Evolutionary conservation across 306 rosid genomes (phyloP), one percentile per base, ranked within the genome.

Genomic region (Fagus sylvatica): DNA sequence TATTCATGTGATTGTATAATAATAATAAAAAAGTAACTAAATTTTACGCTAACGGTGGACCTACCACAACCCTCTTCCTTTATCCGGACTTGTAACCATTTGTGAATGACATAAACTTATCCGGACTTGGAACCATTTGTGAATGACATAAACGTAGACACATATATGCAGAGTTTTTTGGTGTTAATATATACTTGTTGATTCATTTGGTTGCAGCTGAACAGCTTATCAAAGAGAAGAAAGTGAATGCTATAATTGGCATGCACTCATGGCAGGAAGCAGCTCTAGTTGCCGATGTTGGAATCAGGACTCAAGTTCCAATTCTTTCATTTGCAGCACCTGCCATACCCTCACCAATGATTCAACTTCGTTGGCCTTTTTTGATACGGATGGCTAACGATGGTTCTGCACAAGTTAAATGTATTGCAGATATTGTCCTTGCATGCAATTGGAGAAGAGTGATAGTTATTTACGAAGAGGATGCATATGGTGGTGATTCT

Each of bases 231-330:
- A 66, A 72, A 8, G 39, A 86, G 48, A 74, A 75, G 39, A 82
- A 80, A 49, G 86, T 86, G n/a, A 1, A 84, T 70, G 84, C 71
- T 2, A 60, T 89, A 8, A 69, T 89, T 78, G 90, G 89, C 75
- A 80, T 86, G 87, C 86, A 83, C 7, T 75, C 81, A 60, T 89
- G 92, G 92, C 77, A 76, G 46, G 90, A 86, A 86, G 86, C 89
- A 69, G 75, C 87, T 65, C 70, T 82, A 53, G 92, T 89, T 53
- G 92, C 90, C 42, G 90, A 84, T 32, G 67, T 84, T 66, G 92
- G 83, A 78, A 68, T 72, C 56, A 81, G 72, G 71, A 60, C 85
- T 75, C 79, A 82, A 76, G 71, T 89, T 64, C 90, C 89, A 8
- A 57, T 71, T 60, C 74, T 87, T 77, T 87, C 93, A 74, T 83